Conservation (phyloP, 2,329 filamentous ascomycete species). For the Colletotrichum abscissum region DNA sequence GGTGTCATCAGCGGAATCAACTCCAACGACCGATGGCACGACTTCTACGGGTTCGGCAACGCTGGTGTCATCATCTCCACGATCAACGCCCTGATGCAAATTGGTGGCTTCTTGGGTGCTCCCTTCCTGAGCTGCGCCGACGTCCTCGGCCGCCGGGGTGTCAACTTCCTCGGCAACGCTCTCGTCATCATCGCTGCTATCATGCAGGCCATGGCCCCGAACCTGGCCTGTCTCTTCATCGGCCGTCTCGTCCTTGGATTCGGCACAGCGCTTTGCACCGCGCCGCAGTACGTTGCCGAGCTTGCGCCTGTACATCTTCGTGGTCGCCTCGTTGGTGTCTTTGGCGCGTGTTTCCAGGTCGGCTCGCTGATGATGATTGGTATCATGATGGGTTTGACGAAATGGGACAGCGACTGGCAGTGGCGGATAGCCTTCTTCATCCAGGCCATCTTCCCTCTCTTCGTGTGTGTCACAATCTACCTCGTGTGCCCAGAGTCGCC, state of each 20-base stretch:
- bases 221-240: slow-evolving; percentile 54
- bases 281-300: slow-evolving; percentile 44
- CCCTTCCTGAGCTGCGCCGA: slow-evolving; percentile 62
- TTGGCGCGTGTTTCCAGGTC: slow-evolving; percentile 58
- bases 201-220: slow-evolving; percentile 51
- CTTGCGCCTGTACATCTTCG: slow-evolving; percentile 45
- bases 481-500: slow-evolving; percentile 54
- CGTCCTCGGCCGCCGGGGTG: slow-evolving; percentile 61
- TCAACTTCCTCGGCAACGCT: slow-evolving; percentile 58
- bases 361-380: slow-evolving; percentile 54
- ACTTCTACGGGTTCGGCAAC: slow-evolving; percentile 54
- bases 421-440: slow-evolving; percentile 55
- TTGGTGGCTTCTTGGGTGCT: slow-evolving; percentile 58
- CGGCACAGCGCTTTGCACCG: slow-evolving; percentile 46
- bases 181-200: slow-evolving; percentile 57
- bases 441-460: slow-evolving; percentile 52
- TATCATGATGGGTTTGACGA: slow-evolving; percentile 54
- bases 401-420: slow-evolving; percentile 49
- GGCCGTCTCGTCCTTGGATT: slow-evolving; percentile 69
- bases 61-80: slow-evolving; percentile 53
- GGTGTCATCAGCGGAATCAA: slow-evolving; percentile 60
- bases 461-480: slow-evolving; percentile 46
- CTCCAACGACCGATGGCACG: slow-evolving; percentile 53
- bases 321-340: slow-evolving; percentile 58
- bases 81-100: slow-evolving; percentile 60